Base-by-base conservation (phyloP, 2,329 filamentous ascomycete genomes). In the Ophiostoma ips region DNA sequence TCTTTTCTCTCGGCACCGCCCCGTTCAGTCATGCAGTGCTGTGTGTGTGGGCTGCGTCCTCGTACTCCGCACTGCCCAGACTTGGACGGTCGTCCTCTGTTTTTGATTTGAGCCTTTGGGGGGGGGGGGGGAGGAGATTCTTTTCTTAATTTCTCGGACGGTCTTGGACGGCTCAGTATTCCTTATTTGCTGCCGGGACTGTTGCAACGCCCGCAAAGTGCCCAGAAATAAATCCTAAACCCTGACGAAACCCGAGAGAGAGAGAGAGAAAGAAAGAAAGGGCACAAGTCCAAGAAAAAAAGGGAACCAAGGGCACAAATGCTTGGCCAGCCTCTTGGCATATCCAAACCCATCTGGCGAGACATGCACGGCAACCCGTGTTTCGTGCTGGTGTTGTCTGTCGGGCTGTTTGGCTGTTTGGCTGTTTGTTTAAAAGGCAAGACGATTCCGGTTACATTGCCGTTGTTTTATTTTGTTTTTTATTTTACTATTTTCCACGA, bases 321-420 rank as follows among this genome's bases (percentile, higher is more conserved):
- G 44, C 49, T 51, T 48, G 49, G 49, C 49, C 44, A 11, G 9
- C 16, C 16, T 49, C 50, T 52, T 52, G 50, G 50, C 50, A 49
- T 52, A 46, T 47, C 50, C 46, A 28, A 21, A 5, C 31, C 30
- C 33, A 36, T 40, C 38, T 19, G 31, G 31, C 24, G 31, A 49
- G 41, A 43, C 34, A 48, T 45, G 43, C 30, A 43, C 48, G 50
- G 21, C 30, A 30, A 18, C 28, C 19, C 21, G 35, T 21, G 31
- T 28, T 37, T 43, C 37, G 30, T 28, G 33, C 21, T 28, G n/a
- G 12, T 16, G 19, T 24, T 30, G 24, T 18, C 24, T 38, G 47
- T 51, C n/a, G n/a, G n/a, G n/a, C n/a, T 35, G 33, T n/a, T 40
- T 9, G 5, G 5, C 35, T 31, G 44, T 16, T 35, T 37, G 8